Evolutionary conservation across 2,329 filamentous ascomycete species (phyloP), one percentile per base, ranked within the genome.

Genomic region (Aspergillus sp.): DNA sequence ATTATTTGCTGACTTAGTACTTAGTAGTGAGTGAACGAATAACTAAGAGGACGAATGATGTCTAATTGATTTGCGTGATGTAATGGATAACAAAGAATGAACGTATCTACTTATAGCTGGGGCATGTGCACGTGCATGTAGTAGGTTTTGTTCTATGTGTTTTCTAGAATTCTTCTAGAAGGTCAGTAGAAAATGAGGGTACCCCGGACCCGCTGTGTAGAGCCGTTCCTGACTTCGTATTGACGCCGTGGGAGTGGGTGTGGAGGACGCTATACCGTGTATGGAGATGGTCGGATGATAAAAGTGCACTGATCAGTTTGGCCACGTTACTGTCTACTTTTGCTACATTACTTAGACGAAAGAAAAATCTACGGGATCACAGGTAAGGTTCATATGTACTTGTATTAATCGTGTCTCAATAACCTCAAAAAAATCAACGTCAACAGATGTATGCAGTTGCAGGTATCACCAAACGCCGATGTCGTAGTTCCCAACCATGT

Each of bases 381-480:
- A 8, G 8, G 8, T 49, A 8, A 8, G 15, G 25, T 32, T 50
- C 47, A 19, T 50, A 50, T 50, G 25, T 50, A 50, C 47, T 50
- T 30, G 47, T 50, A 50, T 30, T 50, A 30, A 30, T 50, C 47
- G 17, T 50, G 21, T 50, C 47, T 50, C 25, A 32, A 49, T 49
- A 49, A 30, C 47, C 23, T 49, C 21, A n/a, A 50, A 50, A 17
- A 36, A 36, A 36, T 15, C 32, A 36, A 36, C 32, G 32, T 36
- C 32, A n/a, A 17, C 25, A 49, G 44, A 49, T 49, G 44, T 49
- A 49, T 44, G 53, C 30, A n/a, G 23, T 44, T 19, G 27, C 39
- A 55, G 53, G 53, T 55, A 55, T 55, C 53, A 55, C 25, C 38
- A 30, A 55, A 55, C 53, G 53, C 53, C 53, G 38, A 55, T 44